Base-by-base conservation (phyloP, 257 asterid genomes). In the Gentiana dahurica region DNA sequence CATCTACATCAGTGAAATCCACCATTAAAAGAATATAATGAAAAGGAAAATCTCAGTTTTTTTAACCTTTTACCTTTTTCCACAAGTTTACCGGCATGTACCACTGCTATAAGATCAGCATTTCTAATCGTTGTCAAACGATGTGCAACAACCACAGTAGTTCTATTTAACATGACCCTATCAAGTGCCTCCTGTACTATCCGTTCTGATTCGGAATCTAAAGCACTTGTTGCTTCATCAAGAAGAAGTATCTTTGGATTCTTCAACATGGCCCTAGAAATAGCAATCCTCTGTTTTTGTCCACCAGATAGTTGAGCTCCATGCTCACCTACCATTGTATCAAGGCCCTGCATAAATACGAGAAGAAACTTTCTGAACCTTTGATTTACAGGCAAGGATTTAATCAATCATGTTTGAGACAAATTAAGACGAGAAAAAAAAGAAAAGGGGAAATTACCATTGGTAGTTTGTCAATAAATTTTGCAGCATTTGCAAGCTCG, bases 191-290 rank as follows among this genome's bases (percentile, higher is more conserved):
- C 77, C 58, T 84, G 89, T 38, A 84, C 89, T 43, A 74, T 34
- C 6, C 74, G 68, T 49, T 84, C 89, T 0, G 89, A 84, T 54
- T 78, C 94, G 0, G 81, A 75, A 66, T 84, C 94, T 45, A 84
- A 65, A 54, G 93, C 93, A 55, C 93, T 83, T 12, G 93, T 83
- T 7, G 93, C 93, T 78, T 83, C 93, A 66, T 83, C 93, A 1
- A 39, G 45, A 39, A 39, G 45, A 39, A 1, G 45, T 39, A 39
- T 39, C 45, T 2, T 39, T 8, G 8, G 45, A 39, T 39, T 5
- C 45, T 39, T 39, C 45, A 39, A 39, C 7, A 39, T 39, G 45
- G 45, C 45, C 45, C 45, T 39, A 8, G 45, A 39, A 39, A 39
- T 39, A 4, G 45, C 45, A 39, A 39, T 39, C 1, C 93, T 68